Evolutionary conservation across 148 eudicot species (phyloP).

Genomic region (Dianthus caryophyllus): DNA sequence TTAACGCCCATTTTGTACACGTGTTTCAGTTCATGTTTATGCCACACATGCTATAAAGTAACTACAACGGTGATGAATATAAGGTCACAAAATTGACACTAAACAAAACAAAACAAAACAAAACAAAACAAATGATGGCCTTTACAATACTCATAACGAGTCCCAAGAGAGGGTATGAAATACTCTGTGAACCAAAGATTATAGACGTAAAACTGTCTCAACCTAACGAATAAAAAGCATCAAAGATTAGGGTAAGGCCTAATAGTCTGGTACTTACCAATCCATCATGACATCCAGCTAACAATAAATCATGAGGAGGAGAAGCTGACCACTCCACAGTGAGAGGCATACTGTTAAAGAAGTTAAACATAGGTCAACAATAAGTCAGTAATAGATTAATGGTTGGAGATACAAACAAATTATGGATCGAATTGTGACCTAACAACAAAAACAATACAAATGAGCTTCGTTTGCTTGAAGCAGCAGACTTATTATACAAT

Average conservation of each 20-base stretch:
- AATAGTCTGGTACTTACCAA: conserved; percentile 44
- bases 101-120: not conserved
- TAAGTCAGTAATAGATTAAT: not conserved
- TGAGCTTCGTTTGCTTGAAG: not conserved
- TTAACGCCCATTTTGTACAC: not conserved
- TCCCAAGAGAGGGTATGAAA: not conserved
- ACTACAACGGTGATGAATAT: not conserved
- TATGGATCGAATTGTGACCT: not conserved
- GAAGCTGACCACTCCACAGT: conserved; percentile 89
- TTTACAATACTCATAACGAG: not conserved
- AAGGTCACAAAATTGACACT: not conserved
- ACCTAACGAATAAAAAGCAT: not conserved
- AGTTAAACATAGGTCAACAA: conserved; percentile 9
- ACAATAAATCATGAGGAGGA: conserved; percentile 71
- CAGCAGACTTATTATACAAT: not conserved
- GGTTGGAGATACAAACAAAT: not conserved
- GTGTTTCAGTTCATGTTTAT: not conserved
- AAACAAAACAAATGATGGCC: not conserved
- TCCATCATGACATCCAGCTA: conserved; percentile 98
- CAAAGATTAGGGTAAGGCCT: not conserved
- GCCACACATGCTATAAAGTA: not conserved
- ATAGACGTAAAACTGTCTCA: not conserved
- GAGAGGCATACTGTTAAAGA: conserved; percentile 75
- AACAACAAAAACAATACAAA: not conserved
- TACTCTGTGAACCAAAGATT: not conserved